phyloP scores from a whole-genome alignment of 169 alveolate genomes.

The Blepharisma undulans region DNA sequence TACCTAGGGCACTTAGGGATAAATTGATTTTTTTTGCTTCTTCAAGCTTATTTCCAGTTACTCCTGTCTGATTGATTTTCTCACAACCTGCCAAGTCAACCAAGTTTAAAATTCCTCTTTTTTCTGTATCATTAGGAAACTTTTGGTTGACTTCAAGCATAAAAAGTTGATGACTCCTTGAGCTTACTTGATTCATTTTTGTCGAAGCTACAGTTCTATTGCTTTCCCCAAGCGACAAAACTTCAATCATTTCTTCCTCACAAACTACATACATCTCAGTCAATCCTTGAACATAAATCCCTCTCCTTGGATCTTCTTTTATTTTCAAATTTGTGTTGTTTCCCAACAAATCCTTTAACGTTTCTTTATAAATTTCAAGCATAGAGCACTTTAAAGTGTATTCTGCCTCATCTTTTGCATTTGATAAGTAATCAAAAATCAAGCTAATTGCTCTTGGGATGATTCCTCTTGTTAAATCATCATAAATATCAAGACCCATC shows the following conservation, averaged over 20 bases:
- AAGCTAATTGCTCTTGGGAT: constrained; percentile 8
- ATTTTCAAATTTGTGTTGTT: constrained; percentile 74
- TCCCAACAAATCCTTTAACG: constrained; percentile 74
- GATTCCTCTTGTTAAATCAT: neutral
- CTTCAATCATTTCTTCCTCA: constrained; percentile 73
- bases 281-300: constrained; percentile 82
- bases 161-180: constrained; percentile 84
- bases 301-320: constrained; percentile 80
- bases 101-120: constrained; percentile 83
- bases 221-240: constrained; percentile 75
- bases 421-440: neutral
- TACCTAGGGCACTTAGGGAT: constrained; percentile 57
- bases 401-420: constrained; percentile 32
- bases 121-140: constrained; percentile 78
- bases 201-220: constrained; percentile 83
- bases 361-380: constrained; percentile 87
- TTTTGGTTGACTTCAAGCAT: constrained; percentile 77
- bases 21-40: constrained; percentile 61
- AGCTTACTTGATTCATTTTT: constrained; percentile 76
- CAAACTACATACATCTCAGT: constrained; percentile 71
- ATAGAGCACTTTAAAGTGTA: constrained; percentile 79
- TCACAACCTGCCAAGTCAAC: constrained; percentile 85
- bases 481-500: constrained; percentile 37
- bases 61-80: constrained; percentile 59
- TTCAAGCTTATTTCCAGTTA: constrained; percentile 53